Base-by-base conservation (phyloP, 2,329 filamentous ascomycete genomes). In the Hymenoscyphus repandus region DNA sequence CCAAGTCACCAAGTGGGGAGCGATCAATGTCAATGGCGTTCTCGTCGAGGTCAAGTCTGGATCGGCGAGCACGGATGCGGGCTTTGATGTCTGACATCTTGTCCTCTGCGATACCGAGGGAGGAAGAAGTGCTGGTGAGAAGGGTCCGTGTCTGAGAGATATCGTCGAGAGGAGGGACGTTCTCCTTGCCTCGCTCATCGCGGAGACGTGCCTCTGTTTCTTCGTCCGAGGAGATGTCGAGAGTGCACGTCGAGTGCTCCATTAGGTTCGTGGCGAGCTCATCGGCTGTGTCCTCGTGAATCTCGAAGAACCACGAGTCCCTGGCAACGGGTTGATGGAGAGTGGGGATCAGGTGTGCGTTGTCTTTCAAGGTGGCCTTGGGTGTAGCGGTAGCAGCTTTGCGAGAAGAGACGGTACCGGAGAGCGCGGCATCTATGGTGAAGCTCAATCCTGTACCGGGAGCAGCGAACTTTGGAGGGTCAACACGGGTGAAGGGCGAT, bases 211-310 rank as follows among this genome's bases (percentile, higher is more conserved):
- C 45, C 63, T 71, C 39, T 27, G 72, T 78, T 68, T 91, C 87
- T 66, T 96, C 91, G 62, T 96, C 91, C 18, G 89, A 91, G 59
- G 83, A 90, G 63, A 97, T 90, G 66, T 97, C 92, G 3, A 97
- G 78, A 0, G 86, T 83, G 57, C 86, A 85, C 6, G 92, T 92
- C 50, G 86, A 86, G 72, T 96, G 92, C 69, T 96, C 88, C 72
- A 97, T 88, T 36, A 96, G 74, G 63, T 95, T 96, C 62, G 90
- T 89, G 70, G 93, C 88, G 66, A 95, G 86, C 65, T 96, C 88
- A 66, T 96, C 88, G 6, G 86, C 81, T 0, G 88, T 90, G 68
- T 99, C 92, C 66, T 96, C 89, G 66, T 96, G 85, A 63, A 99
- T 97, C 52, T 92, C 87, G 66, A 99, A 97, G 73, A 86, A 86